Evolutionary conservation across 2,329 filamentous ascomycete genomes (phyloP), one percentile per base, ranked within the genome.

Genomic region (Stemphylium beticola): DNA sequence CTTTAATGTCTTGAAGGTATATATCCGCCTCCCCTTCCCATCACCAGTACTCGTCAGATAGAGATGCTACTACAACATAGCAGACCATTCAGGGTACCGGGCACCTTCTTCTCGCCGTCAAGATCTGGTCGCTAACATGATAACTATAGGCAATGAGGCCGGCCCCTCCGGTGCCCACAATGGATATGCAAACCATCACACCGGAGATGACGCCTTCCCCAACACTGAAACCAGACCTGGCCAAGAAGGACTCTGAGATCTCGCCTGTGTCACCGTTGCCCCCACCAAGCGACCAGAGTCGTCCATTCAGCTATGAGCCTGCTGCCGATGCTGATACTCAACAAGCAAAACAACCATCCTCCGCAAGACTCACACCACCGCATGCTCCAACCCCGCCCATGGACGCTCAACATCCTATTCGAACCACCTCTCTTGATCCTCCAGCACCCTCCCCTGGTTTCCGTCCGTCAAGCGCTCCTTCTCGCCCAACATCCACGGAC

Each of bases 1-100:
- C 29, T 74, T 76, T 51, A 70, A 72, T 46, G 62, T 74, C 29
- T 59, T 75, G 58, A 72, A 74, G 64, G 72, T 74, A 69, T 58
- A 66, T 64, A 64, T 66, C 24, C 51, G 66, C 52, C 49, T 68
- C 53, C 55, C 64, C 43, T 60, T 65, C 38, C 64, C 62, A 47
- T 45, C 62, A 47, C 62, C 60, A 46, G 64, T 64, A 20, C 39
- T 65, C 29, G 50, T 65, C n/a, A 58, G 64, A 51, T 66, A 65
- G 57, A 34, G 26, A 14, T 44, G 20, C 32, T 40, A 26, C 55
- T 53, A 36, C 45, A 39, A 41, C 42, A 42, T 49, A 32, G 29
- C 46, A 50, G 55, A 41, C 15, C 37, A 52, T 47, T 55, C 45
- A 51, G 53, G 53, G 53, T 47, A 59, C 49, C 41, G 42, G 52